phyloP scores from a whole-genome alignment of 2,329 filamentous ascomycete genomes.

The Neurospora crassa region DNA sequence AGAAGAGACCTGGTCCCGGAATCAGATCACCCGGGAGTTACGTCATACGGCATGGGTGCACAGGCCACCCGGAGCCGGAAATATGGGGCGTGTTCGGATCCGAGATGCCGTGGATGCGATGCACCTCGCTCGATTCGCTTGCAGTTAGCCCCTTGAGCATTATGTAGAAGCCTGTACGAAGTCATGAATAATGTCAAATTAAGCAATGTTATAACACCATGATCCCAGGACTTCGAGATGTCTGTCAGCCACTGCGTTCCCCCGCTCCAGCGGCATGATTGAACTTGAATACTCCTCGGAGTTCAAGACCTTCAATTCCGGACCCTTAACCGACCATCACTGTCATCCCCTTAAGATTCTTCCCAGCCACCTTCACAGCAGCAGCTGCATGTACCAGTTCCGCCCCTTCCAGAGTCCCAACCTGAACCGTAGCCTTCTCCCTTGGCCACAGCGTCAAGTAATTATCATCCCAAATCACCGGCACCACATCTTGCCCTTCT shows the following conservation, averaged over 20 bases:
- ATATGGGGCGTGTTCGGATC: neutral
- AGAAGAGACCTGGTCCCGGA: neutral
- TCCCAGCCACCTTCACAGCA: constrained; percentile 11
- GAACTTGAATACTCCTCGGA: no score
- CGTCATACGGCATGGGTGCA: neutral
- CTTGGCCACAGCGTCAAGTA: constrained; percentile 51
- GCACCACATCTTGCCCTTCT: constrained; percentile 34
- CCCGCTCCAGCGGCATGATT: neutral
- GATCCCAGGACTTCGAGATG: neutral
- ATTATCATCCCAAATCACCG: constrained; percentile 51
- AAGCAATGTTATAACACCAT: neutral
- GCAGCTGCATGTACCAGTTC: neutral
- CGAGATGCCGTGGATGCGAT: neutral
- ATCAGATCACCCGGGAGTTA: neutral
- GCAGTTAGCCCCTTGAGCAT: neutral
- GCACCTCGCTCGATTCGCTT: neutral
- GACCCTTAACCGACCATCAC: neutral
- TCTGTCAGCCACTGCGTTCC: neutral
- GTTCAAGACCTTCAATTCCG: neutral
- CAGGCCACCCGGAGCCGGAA: neutral
- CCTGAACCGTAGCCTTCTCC: constrained; percentile 35
- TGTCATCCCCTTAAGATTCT: constrained; percentile 12
- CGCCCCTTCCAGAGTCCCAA: neutral
- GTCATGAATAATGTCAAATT: neutral
- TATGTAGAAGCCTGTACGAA: neutral